Evolutionary conservation across 1,284 basidiomycete species (phyloP).

Genomic region (Polyporus tsugae): DNA sequence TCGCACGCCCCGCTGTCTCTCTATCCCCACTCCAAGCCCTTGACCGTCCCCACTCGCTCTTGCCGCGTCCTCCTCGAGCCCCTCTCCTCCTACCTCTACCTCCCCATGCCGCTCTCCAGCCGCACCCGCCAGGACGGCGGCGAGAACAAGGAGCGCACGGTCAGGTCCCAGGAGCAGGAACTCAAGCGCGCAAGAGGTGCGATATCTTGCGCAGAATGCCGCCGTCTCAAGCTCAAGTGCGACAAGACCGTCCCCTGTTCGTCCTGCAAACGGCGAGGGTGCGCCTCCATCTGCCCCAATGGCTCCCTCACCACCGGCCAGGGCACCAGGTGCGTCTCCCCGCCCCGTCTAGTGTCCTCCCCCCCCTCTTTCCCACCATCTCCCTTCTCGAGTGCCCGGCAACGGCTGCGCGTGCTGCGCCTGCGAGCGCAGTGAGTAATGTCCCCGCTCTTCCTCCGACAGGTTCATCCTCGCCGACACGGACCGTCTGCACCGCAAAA

Average conservation of each 20-base stretch:
- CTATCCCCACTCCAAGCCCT: not conserved
- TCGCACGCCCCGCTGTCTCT: slow-evolving; percentile 18
- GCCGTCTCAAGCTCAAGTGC: slow-evolving; percentile 61
- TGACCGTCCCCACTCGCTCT: slow-evolving; percentile 4
- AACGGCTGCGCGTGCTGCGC: slow-evolving; percentile 1
- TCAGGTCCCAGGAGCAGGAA: slow-evolving; percentile 59
- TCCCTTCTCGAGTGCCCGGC: not conserved
- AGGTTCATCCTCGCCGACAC: slow-evolving; percentile 82
- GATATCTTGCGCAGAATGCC: slow-evolving; percentile 77
- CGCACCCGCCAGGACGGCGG: slow-evolving; percentile 36
- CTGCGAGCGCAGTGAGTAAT: not conserved
- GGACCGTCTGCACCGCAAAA: slow-evolving; percentile 76
- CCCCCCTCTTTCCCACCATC: not conserved
- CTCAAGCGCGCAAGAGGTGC: slow-evolving; percentile 75
- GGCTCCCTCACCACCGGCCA: slow-evolving; percentile 62
- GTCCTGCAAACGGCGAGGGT: slow-evolving; percentile 77
- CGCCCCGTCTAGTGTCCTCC: no score
- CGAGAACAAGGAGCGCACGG: slow-evolving; percentile 47
- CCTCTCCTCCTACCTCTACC: not conserved
- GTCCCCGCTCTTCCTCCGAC: slow-evolving; percentile 1
- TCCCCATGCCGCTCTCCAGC: slow-evolving; percentile 31
- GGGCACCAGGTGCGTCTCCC: slow-evolving; percentile 67
- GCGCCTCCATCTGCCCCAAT: slow-evolving; percentile 73
- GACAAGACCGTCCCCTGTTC: slow-evolving; percentile 72
- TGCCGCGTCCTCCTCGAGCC: slow-evolving; percentile 3